Percentiles rank a stretch among this genome's conserved stretches.
Conservation (phyloP, 176 grass and related monocot species). For the Juncus inflexus region DNA sequence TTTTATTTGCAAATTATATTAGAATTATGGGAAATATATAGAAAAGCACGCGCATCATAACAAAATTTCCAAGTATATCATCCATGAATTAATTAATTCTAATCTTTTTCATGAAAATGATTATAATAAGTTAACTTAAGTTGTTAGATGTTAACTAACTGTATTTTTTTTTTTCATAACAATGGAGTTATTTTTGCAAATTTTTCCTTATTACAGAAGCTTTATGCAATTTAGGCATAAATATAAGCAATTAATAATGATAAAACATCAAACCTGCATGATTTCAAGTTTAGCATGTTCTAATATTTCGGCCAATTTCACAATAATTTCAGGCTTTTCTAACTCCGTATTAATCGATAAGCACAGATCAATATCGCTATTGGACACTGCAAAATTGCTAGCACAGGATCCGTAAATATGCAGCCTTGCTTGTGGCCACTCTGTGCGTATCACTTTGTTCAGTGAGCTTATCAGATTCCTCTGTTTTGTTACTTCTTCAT, state of each 20-base stretch:
- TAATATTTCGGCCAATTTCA: conserved; percentile 82
- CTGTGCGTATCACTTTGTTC: conserved; percentile 59
- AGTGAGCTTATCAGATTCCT: conserved; percentile 54
- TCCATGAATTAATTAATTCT: too few species aligned
- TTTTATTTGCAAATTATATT: too few species aligned
- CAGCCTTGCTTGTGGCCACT: conserved; percentile 78
- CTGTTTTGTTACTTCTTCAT: conserved; percentile 82
- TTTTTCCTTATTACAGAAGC: too few species aligned
- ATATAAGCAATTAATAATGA: conserved; percentile 14
- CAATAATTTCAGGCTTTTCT: conserved; percentile 79
- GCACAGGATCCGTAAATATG: conserved; percentile 95
- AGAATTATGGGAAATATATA: background rate
- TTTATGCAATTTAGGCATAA: background rate
- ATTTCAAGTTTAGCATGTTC: conserved; percentile 76
- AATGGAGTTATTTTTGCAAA: too few species aligned
- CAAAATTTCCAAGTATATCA: background rate
- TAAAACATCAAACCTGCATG: conserved; percentile 57
- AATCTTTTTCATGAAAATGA: background rate
- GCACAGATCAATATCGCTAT: conserved; percentile 97
- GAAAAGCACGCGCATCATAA: conserved; percentile 3
- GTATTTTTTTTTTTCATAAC: too few species aligned
- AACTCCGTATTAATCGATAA: conserved; percentile 70
- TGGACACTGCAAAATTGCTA: conserved; percentile 79
- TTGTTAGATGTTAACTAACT: too few species aligned
- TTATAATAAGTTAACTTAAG: too few species aligned